Evolutionary conservation across 2,329 filamentous ascomycete species (phyloP).

Genomic region (Xylariaceae sp.): DNA sequence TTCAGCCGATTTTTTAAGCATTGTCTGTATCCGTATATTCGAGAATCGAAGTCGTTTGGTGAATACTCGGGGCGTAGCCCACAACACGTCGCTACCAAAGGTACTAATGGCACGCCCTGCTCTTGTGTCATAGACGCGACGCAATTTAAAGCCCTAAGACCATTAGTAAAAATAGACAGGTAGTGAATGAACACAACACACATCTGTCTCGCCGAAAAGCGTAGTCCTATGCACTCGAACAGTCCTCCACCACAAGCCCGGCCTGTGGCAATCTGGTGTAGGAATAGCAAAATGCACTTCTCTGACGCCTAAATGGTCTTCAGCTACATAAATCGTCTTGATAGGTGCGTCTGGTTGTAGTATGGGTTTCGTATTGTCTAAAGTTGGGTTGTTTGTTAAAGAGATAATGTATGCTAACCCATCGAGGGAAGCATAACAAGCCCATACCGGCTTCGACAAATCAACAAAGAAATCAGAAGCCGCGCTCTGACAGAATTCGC

Average conservation of each 20-base stretch:
- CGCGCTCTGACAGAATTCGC: background rate
- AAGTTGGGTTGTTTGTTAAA: background rate
- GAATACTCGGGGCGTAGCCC: background rate
- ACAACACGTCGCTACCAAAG: background rate
- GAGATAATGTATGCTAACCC: constrained; percentile 2
- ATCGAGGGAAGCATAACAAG: constrained; percentile 6
- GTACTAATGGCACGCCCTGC: background rate
- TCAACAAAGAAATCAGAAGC: background rate
- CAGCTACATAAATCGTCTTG: background rate
- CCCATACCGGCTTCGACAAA: constrained; percentile 7
- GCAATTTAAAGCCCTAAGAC: constrained; percentile 3
- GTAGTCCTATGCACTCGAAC: background rate
- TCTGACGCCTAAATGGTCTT: constrained; percentile 9
- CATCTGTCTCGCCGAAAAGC: constrained; percentile 7
- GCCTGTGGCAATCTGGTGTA: background rate
- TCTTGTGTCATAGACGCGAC: background rate
- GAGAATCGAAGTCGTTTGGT: background rate
- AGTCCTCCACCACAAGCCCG: constrained; percentile 8
- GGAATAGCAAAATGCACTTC: background rate
- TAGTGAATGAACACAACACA: background rate
- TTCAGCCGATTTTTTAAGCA: background rate
- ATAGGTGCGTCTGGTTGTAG: background rate
- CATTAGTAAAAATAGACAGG: background rate
- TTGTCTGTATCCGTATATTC: too few relatives aligned
- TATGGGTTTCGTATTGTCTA: background rate